Evolutionary conservation across 345 rosid species (phyloP).

Genomic region (Litchi chinensis): DNA sequence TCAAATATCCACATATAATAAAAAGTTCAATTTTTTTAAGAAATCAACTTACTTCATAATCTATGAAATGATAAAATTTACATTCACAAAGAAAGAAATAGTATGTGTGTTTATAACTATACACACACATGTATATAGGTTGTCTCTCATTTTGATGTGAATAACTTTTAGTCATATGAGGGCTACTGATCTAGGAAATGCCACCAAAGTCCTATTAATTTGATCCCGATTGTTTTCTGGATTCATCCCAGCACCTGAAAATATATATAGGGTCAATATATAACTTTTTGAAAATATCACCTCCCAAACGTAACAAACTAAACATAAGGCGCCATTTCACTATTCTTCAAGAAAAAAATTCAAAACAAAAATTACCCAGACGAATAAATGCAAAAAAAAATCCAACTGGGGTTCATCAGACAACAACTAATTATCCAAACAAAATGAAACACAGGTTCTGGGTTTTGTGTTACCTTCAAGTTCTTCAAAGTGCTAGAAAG

Average conservation of each 20-base stretch:
- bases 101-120: too few relatives aligned
- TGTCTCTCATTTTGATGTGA: too few relatives aligned
- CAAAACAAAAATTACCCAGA: constrained; percentile 19
- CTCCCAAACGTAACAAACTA: neutral
- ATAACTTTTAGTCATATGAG: too few relatives aligned
- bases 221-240: too few relatives aligned
- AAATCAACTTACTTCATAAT: neutral
- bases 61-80: neutral
- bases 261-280: neutral
- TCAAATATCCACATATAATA: too few relatives aligned
- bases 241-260: too few relatives aligned
- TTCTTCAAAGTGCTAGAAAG: constrained; percentile 80
- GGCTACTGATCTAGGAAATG: too few relatives aligned
- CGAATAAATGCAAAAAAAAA: constrained; percentile 22
- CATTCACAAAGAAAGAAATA: neutral
- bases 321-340: neutral
- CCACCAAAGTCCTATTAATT: too few relatives aligned
- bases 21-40: too few relatives aligned
- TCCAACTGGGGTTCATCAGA: neutral
- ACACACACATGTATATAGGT: too few relatives aligned
- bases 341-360: constrained; percentile 1
- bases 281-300: neutral
- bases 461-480: constrained; percentile 63
- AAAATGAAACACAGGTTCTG: neutral
- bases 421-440: neutral